Conservation (phyloP, 1,139 yeast genomes). For the Suzukiozyma palmioleophila region DNA sequence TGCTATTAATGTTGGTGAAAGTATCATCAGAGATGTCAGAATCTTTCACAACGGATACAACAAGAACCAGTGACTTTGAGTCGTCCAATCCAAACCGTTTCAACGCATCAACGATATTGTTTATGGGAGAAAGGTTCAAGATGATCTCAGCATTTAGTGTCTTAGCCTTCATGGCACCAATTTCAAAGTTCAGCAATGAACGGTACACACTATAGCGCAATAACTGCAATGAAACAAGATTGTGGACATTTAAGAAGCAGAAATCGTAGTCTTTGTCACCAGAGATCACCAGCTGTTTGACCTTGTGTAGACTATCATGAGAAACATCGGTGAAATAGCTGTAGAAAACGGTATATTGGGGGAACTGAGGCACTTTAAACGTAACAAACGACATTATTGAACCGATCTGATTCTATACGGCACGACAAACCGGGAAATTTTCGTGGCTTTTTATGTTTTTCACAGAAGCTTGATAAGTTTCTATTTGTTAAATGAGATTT, state of each 20-base stretch:
- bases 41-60: slow-evolving; percentile 24
- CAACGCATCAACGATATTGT: slow-evolving; percentile 42
- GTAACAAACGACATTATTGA: slow-evolving; percentile 10
- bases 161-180: slow-evolving; percentile 32
- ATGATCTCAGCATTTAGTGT: slow-evolving; percentile 41
- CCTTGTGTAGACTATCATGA: slow-evolving; percentile 16
- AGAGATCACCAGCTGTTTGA: slow-evolving; percentile 26
- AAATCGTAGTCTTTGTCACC: slow-evolving; percentile 34
- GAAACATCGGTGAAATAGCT: slow-evolving; percentile 20
- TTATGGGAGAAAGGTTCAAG: slow-evolving; percentile 38
- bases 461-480: too few species aligned
- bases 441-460: slow-evolving; percentile 4
- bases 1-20: slow-evolving; percentile 10
- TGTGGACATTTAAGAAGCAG: slow-evolving; percentile 36
- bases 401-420: too few species aligned
- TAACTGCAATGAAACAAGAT: slow-evolving; percentile 36
- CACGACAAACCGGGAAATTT: neutral
- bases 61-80: slow-evolving; percentile 23
- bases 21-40: slow-evolving; percentile 8
- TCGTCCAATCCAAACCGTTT: slow-evolving; percentile 39
- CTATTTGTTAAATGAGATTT: too few species aligned
- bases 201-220: slow-evolving; percentile 30
- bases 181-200: slow-evolving; percentile 26
- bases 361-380: slow-evolving; percentile 31
- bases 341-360: slow-evolving; percentile 21